These are phyloP conservation scores for Raffaelea albimanens DNA, from an alignment of 2,329 filamentous ascomycete genomes.

Conservation along the genomic window DNA sequence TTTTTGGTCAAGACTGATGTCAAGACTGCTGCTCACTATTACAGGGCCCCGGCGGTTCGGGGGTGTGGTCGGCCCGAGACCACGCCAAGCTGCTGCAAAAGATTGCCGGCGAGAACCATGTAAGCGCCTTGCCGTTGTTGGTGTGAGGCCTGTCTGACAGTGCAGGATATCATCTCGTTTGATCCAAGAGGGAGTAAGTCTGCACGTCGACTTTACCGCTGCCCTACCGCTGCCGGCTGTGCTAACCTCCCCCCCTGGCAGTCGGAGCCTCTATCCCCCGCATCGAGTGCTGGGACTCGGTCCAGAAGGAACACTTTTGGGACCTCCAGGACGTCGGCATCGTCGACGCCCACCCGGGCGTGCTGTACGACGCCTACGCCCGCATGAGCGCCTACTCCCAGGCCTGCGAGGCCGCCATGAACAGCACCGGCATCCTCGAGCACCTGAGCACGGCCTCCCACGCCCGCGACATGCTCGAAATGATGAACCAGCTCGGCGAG, in stretches of 20 bases:
- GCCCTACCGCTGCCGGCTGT: no score
- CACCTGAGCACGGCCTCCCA: slow-evolving; percentile 35
- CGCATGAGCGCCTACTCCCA: slow-evolving; percentile 31
- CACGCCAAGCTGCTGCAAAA: slow-evolving; percentile 27
- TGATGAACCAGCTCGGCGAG: slow-evolving; percentile 30
- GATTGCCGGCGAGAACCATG: slow-evolving; percentile 36
- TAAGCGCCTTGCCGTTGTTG: slow-evolving; percentile 20
- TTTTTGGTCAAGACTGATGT: not conserved
- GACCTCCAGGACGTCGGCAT: slow-evolving; percentile 31
- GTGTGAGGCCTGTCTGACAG: no score
- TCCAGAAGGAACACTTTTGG: slow-evolving; percentile 33
- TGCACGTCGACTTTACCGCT: no score
- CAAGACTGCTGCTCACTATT: not conserved
- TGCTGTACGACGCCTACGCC: slow-evolving; percentile 34
- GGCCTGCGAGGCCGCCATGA: slow-evolving; percentile 28
- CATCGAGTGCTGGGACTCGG: slow-evolving; percentile 39
- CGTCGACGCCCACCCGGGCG: slow-evolving; percentile 35
- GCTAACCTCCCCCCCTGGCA: slow-evolving; percentile 2
- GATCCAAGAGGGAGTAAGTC: slow-evolving; percentile 36
- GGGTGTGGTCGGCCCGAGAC: slow-evolving; percentile 24
- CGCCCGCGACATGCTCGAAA: slow-evolving; percentile 38
- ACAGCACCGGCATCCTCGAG: slow-evolving; percentile 26
- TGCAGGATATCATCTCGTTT: slow-evolving; percentile 41
- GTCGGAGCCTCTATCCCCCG: slow-evolving; percentile 40
- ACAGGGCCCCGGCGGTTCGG: slow-evolving; percentile 40